Evolutionary conservation across 768 basidiomycete species (phyloP), one percentile per base, ranked within the genome.

Genomic region (Boletus rubescentipes): DNA sequence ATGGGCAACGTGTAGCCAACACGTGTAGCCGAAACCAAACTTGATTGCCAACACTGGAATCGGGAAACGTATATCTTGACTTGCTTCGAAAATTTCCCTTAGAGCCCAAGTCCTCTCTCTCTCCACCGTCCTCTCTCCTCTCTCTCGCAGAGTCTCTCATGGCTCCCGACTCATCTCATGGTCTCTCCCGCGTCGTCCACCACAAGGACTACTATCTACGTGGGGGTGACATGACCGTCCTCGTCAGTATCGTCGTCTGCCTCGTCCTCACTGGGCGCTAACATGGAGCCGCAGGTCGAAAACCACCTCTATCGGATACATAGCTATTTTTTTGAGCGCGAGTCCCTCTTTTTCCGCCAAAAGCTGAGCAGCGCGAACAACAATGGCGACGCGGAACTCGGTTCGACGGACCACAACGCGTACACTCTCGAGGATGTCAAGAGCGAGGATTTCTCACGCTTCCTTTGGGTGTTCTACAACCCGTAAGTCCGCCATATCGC

Each of bases 381-480:
- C 8, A 12, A 6, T 34, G 65, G 73, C 20, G 72, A 72, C 7
- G 54, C 69, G 9, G 61, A 57, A 0, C 65, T 53, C 1, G 82
- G 81, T 2, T 70, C 73, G 1, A 65, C 61, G 0, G 80, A 81
- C 40, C 53, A 59, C 0, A 73, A 68, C 30, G 75, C 81, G 0
- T 74, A 83, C 23, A 68, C 77, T 4, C 67, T 87, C 2, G 70
- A 76, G 5, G 73, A 76, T 16, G 71, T 75, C 10, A 75, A 73
- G 23, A 71, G 74, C 0, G 68, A 72, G 5, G 82, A 84, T 20
- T 83, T 86, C 49, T 73, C 77, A 15, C 76, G 77, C 0, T 79
- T 86, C 42, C 66, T 84, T 0, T 85, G 80, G 80, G 76, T 86
- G 0, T 83, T 86, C 45, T 87, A 87, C 47, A 84, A 85, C 48